Base-by-base conservation (phyloP, 108 stramenopile genomes). In the Nitzschia sp. region DNA sequence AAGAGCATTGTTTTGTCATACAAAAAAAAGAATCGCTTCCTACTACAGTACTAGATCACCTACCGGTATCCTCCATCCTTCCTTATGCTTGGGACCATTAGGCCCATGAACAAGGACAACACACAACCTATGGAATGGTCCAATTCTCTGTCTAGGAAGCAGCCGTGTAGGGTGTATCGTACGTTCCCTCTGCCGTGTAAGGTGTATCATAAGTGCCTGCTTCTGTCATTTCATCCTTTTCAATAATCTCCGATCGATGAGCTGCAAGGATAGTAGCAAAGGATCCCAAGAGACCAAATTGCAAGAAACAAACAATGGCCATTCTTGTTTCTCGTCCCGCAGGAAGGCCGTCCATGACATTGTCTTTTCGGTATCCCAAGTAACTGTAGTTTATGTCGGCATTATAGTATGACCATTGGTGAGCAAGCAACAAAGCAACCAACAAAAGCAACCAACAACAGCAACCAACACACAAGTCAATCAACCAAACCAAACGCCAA, bases 211-310 rank as follows among this genome's bases (percentile, higher is more conserved):
- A 67, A 0, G 57, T 58, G 0, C 57, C 57, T 22, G n/a, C 10
- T 52, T 53, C 53, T 14, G 20, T 43, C 12, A 37, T 14, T 12
- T 69, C 68, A 21, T 68, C 55, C 34, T 68, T 75, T 14, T 93
- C 92, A 64, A 93, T 63, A 67, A 93, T 88, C 55, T 93, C 88
- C 8, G 82, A 79, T 48, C 89, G 77, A 63, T 93, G 92, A 24
- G 89, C 86, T 8, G 82, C 88, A 42, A 93, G 62, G 67, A 89
- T 87, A 0, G 84, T 81, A 6, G 92, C 92, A 80, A 93, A 93
- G 24, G 75, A 68, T 37, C 79, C 92, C 73, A 93, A 51, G 58
- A 93, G 73, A 12, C 89, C 20, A 10, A 77, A 73, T 75, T 93
- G 89, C 0, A 82, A 17, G 15, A 90, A 78, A 52, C 76, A 85